Evolutionary conservation across 2,329 filamentous ascomycete genomes (phyloP), one percentile per base, ranked within the genome.

Genomic region (Pseudomassariella vexata): DNA sequence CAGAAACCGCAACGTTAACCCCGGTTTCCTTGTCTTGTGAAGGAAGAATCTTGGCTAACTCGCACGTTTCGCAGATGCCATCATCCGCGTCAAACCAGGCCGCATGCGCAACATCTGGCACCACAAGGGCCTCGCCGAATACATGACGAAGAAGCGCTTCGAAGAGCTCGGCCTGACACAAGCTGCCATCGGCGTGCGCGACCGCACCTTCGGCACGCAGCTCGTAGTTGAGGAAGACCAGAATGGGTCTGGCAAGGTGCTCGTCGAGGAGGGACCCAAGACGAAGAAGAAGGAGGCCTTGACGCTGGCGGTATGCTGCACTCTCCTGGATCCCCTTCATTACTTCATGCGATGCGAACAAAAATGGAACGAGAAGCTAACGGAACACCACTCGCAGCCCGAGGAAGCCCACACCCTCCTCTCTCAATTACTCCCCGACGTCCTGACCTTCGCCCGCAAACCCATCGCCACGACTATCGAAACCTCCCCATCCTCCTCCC

Each of bases 371-470:
- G 12, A 16, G 11, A 8, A 34, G 56, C 55, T 52, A 28, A 18
- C 14, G 8, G 20, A 19, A 19, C 33, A 23, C 30, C 19, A 10
- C 2, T 22, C 24, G 23, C 33, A 65, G 56, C 50, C 61, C 40
- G 49, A 56, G 9, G 55, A 58, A 30, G 51, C 56, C 23, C 51
- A 52, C 26, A 34, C 45, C 19, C 48, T 66, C 19, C 49, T 67
- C 18, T 36, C 45, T 14, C 41, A 46, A 17, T 44, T 60, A 30
- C 42, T 66, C 33, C 60, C 62, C 19, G 32, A 53, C 17, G 48
- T 42, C 30, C 51, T 66, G 19, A 50, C 52, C 36, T 65, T 66
- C 48, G 30, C 46, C 20, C 62, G 63, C 24, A 58, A 57, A 34
- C 49, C 55, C 25, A 60, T 57, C 42, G 41, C 47, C 6, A 20